phyloP scores from a whole-genome alignment of 352 stramenopile genomes.

The Pythium sukuiense region DNA sequence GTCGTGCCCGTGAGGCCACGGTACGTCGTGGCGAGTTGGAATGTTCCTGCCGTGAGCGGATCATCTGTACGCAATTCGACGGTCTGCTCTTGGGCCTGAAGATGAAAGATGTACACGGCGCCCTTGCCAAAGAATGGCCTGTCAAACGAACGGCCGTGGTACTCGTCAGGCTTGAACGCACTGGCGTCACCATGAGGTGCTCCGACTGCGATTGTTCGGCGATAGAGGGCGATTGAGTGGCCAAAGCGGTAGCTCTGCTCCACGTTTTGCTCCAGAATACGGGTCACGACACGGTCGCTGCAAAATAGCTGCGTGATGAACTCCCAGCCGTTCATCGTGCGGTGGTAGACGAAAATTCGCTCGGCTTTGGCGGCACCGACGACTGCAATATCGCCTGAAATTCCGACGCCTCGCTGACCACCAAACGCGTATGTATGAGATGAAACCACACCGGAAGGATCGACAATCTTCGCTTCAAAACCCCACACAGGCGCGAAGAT shows the following conservation, averaged over 20 bases:
- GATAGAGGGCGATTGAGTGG: slow-evolving; percentile 73
- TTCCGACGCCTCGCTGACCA: slow-evolving; percentile 63
- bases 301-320: slow-evolving; percentile 57
- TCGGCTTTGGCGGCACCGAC: slow-evolving; percentile 83
- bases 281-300: slow-evolving; percentile 84
- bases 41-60: slow-evolving; percentile 66
- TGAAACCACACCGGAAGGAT: slow-evolving; percentile 31
- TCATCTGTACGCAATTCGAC: slow-evolving; percentile 60
- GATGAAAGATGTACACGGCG: slow-evolving; percentile 72
- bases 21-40: slow-evolving; percentile 68
- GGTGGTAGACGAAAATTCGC: slow-evolving; percentile 75
- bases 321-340: slow-evolving; percentile 44
- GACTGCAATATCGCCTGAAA: slow-evolving; percentile 87
- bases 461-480: slow-evolving; percentile 42
- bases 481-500: slow-evolving; percentile 38
- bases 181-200: slow-evolving; percentile 87
- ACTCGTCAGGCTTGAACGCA: slow-evolving; percentile 46
- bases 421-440: slow-evolving; percentile 66
- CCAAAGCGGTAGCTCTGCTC: slow-evolving; percentile 90
- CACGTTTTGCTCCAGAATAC: slow-evolving; percentile 73
- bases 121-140: slow-evolving; percentile 64
- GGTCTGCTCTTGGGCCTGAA: slow-evolving; percentile 73
- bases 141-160: slow-evolving; percentile 62
- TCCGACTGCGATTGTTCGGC: slow-evolving; percentile 87
- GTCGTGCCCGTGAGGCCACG: slow-evolving; percentile 63